Evolutionary conservation across 805 yeast genomes (phyloP), one percentile per base, ranked within the genome.

Genomic region (Torulaspora microellipsoides): DNA sequence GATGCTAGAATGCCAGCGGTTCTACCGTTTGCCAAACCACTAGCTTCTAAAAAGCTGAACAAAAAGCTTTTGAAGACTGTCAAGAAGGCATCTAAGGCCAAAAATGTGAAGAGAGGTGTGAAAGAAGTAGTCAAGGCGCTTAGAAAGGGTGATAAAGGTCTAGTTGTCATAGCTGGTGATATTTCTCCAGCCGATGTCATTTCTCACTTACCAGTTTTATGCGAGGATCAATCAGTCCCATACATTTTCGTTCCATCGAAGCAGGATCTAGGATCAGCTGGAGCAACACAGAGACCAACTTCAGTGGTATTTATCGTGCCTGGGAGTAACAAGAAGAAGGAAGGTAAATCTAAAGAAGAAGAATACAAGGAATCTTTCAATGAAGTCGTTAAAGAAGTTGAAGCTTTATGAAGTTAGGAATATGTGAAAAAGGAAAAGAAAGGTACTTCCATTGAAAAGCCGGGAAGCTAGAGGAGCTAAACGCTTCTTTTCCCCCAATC

Each of bases 271-370:
- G 99, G 99, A 29, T 85, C 95, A 51, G 99, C 99, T 20, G 98
- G 98, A 64, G 95, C 97, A 49, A 93, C 99, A 45, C 93, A 93
- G 76, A 85, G 99, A 76, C 98, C 99, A 56, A 93, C 99, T 31
- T 88, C 97, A 31, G 90, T 95, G 67, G 96, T 93, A 27, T 87
- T 93, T 88, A 79, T 93, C 57, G 93, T 90, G 43, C 99, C 99
- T 58, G 96, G 96, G 46, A 95, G 95, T 44, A 89, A 90, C 48
- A 77, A 85, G 61, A 84, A 81, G 73, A 84, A 83, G 68, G 83
- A 80, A 56, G 76, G 72, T 46, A 77, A 78, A 54, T 75, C 77
- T 46, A 78, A 80, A 65, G 78, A 88, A 52, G 87, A 80, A 53
- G 97, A 91, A 62, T 93, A 93, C 77, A 85, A 87, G 69, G 96